Evolutionary conservation across 495 filamentous ascomycete species (phyloP), one percentile per base, ranked within the genome.

Genomic region (Penicillium salamii): DNA sequence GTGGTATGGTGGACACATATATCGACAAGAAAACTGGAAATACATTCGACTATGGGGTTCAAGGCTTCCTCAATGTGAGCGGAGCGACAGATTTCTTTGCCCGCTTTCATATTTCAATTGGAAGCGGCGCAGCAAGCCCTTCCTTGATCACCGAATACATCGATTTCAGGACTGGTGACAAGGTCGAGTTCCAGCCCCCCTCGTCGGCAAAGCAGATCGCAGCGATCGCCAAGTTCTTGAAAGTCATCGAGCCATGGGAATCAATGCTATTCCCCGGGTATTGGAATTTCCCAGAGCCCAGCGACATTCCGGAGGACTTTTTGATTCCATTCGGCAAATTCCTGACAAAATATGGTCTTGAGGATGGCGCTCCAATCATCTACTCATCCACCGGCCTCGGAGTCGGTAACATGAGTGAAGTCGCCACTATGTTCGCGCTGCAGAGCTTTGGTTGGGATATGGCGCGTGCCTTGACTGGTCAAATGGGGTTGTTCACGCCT

Each of bases 241-340:
- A 62, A 12, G 55, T 67, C 11, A 62, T 66, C 23, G 54, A 58
- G 39, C 58, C 58, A 17, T 76, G 63, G 54, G 66, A 71, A 42
- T 42, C 65, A 18, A 58, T 67, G 46, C 29, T 71, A 17, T 55
- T 66, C 3, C 70, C 72, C 0, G 67, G 67, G 29, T 72, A 62
- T 52, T 69, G 61, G 63, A 62, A 67, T 14, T 68, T 73, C 36
- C 67, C 71, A 3, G 42, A 43, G 7, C 53, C 60, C 3, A 61
- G 41, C 7, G 41, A 53, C 18, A 65, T 79, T 39, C 76, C 75
- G 11, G 59, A 59, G 3, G 74, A 77, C 40, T 60, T 79, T 5
- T 63, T 78, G 1, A 56, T 77, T 39, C 68, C 73, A 0, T 78
- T 71, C 42, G 60, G 63, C 4, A 56, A 75, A 8, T 77, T 79